Evolutionary conservation across 129 eudicot genomes (phyloP).

Genomic region (Centella asiatica): DNA sequence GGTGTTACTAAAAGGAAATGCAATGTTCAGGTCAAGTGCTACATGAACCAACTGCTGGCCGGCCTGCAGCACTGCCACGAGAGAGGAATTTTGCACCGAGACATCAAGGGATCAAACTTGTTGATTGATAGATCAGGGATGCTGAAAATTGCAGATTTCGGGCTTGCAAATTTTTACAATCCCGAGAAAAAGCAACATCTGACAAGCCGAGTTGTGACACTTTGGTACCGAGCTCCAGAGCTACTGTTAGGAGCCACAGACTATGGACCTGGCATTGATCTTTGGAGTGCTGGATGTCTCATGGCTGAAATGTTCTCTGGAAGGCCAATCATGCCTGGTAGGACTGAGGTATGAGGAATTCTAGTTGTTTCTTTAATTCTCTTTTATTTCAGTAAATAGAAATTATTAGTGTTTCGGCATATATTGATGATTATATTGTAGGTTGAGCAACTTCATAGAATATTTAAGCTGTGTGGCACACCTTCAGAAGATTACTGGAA

Average conservation of each 20-base stretch:
- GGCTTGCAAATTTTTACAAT: slow-evolving; percentile 50
- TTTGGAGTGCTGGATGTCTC: slow-evolving; percentile 78
- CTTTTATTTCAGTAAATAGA: neutral
- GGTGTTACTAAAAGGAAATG: too few relatives aligned
- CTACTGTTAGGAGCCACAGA: slow-evolving; percentile 48
- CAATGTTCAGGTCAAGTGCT: slow-evolving; percentile 41
- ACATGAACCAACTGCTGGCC: slow-evolving; percentile 59
- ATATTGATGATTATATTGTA: neutral
- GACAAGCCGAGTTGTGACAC: slow-evolving; percentile 65
- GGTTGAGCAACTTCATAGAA: slow-evolving; percentile 73
- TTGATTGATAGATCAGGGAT: slow-evolving; percentile 52
- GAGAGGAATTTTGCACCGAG: slow-evolving; percentile 66
- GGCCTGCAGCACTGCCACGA: slow-evolving; percentile 71
- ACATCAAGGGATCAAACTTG: slow-evolving; percentile 61
- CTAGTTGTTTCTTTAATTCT: neutral
- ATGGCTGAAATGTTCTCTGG: slow-evolving; percentile 71
- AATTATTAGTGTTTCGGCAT: neutral
- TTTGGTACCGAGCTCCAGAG: slow-evolving; percentile 76
- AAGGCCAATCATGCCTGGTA: slow-evolving; percentile 62
- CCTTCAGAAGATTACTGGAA: slow-evolving; percentile 67
- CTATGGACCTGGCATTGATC: slow-evolving; percentile 58
- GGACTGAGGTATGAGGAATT: slow-evolving; percentile 44
- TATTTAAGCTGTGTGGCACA: slow-evolving; percentile 73
- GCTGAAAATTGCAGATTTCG: slow-evolving; percentile 60
- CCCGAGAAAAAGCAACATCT: slow-evolving; percentile 36